Percentiles rank a stretch among this genome's conserved stretches.
Conservation (phyloP, 208 protist species). For the Strigomonas culicis region DNA sequence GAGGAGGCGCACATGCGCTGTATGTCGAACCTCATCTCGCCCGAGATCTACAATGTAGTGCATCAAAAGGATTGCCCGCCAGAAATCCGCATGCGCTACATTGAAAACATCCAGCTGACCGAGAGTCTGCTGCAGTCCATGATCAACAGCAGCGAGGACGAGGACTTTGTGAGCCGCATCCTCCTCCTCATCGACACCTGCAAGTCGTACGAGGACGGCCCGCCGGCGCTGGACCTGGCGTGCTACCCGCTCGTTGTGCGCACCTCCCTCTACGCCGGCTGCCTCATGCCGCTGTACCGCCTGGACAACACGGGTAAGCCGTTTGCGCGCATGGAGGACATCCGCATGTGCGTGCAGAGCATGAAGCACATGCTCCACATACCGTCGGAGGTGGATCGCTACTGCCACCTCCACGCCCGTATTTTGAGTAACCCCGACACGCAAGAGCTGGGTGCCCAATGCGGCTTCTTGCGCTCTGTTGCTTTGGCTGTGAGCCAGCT, state of each 20-base stretch:
- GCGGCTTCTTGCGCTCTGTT: conserved; percentile 33
- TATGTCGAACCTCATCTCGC: conserved; percentile 39
- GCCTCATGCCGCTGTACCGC: conserved; percentile 44
- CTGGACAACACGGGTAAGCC: conserved; percentile 20
- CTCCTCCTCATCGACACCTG: conserved; percentile 3
- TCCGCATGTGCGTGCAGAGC: conserved; percentile 21
- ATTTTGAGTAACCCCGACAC: conserved; percentile 49
- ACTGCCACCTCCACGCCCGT: conserved; percentile 65
- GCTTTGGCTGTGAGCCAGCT: conserved; percentile 32
- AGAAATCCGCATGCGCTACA: background rate
- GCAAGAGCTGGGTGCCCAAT: conserved; percentile 23
- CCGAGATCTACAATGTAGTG: background rate
- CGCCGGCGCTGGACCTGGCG: background rate
- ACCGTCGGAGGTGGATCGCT: conserved; percentile 29
- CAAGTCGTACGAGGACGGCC: conserved; percentile 17
- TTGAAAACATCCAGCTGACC: conserved; percentile 2
- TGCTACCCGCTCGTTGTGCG: conserved; percentile 50
- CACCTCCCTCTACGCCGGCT: conserved; percentile 40
- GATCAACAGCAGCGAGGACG: conserved; percentile 16
- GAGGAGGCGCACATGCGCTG: conserved; percentile 41
- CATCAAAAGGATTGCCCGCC: background rate
- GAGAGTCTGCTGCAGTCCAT: conserved; percentile 9
- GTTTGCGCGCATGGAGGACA: conserved; percentile 21
- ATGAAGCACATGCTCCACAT: conserved; percentile 35
- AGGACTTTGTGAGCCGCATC: background rate